A percentile compares a stretch with the other conserved stretches of the same genome.
These are phyloP conservation scores for Suhomyces wounanorum DNA, from an alignment of 1,139 yeast species.

Conservation along the genomic window DNA sequence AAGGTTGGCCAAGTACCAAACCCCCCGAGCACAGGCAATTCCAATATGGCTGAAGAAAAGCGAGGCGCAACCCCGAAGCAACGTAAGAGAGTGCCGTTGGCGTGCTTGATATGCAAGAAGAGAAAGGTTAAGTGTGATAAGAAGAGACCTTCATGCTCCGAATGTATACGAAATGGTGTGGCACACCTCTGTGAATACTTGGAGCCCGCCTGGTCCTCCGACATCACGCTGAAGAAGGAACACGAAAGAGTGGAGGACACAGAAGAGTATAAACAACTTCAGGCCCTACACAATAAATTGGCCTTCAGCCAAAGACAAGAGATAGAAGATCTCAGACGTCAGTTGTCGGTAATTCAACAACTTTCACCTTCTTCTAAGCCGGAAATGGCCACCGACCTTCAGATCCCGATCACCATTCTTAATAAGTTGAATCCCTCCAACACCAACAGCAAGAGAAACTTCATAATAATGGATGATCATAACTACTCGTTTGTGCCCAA, in stretches of 20 bases:
- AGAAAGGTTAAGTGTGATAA: slow-evolving; percentile 52
- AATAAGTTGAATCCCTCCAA: slow-evolving; percentile 21
- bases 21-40: neutral
- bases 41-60: slow-evolving; percentile 5
- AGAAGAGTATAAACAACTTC: slow-evolving; percentile 26
- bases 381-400: slow-evolving; percentile 3
- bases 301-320: slow-evolving; percentile 33
- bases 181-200: slow-evolving; percentile 45
- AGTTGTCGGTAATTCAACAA: slow-evolving; percentile 32
- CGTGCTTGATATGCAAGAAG: slow-evolving; percentile 46
- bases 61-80: slow-evolving; percentile 3
- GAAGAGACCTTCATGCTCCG: slow-evolving; percentile 45
- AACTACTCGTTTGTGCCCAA: slow-evolving; percentile 17
- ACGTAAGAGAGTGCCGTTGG: slow-evolving; percentile 37
- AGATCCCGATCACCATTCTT: slow-evolving; percentile 19
- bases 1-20: neutral
- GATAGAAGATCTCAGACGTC: slow-evolving; percentile 39
- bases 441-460: slow-evolving; percentile 16
- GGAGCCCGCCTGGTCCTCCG: slow-evolving; percentile 43
- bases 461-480: slow-evolving; percentile 25
- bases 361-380: slow-evolving; percentile 18
- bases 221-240: slow-evolving; percentile 4
- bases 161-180: slow-evolving; percentile 46
- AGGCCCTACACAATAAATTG: slow-evolving; percentile 24
- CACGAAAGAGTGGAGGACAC: slow-evolving; percentile 17